A percentile compares a stretch with the other conserved stretches of the same genome.
These are phyloP conservation scores for Sequoia sempervirens DNA, from an alignment of 75 land plant genomes.

Conservation along the genomic window DNA sequence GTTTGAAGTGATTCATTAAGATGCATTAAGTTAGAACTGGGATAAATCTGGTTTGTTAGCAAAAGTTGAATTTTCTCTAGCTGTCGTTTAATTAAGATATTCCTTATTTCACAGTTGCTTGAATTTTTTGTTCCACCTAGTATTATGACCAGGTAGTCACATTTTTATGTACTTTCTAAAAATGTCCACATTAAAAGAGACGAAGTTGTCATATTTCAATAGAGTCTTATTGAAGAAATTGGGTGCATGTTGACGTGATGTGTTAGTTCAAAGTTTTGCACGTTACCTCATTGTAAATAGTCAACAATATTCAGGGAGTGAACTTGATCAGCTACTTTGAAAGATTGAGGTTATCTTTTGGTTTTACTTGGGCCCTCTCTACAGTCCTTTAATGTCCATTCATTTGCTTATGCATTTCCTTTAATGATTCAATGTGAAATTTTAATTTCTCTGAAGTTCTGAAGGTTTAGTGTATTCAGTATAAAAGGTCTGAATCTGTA, in stretches of 20 bases:
- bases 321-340: neutral
- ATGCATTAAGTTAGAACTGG: neutral
- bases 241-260: neutral
- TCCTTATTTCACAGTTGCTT: neutral
- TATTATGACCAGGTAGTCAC: neutral
- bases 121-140: neutral
- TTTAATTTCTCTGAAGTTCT: neutral
- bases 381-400: neutral
- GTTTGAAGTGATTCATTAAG: conserved; percentile 29
- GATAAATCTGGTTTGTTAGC: neutral
- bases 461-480: neutral
- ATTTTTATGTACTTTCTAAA: neutral
- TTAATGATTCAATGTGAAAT: neutral
- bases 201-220: neutral
- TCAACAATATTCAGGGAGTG: neutral
- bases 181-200: neutral
- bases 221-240: neutral
- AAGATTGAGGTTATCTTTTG: neutral
- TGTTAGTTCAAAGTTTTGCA: neutral
- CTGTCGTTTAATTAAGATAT: neutral
- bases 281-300: neutral
- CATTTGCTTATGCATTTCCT: neutral
- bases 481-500: neutral
- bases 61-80: neutral
- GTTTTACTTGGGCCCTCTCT: neutral